These are phyloP conservation scores for Pilatotrama ljubarskyi DNA, from an alignment of 768 basidiomycete species.

Conservation along the genomic window DNA sequence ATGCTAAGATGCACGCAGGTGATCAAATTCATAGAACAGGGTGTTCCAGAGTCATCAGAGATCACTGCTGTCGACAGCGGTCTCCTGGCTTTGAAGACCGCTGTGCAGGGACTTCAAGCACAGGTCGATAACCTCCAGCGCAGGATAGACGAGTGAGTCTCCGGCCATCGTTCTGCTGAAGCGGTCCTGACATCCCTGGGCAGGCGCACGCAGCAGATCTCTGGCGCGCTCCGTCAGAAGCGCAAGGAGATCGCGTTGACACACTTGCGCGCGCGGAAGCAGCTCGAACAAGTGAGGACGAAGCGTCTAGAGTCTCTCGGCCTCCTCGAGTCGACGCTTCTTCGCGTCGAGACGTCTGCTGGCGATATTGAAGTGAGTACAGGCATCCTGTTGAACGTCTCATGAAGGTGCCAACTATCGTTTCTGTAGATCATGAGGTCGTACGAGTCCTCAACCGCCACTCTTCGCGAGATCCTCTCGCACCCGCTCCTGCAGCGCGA, in stretches of 20 bases:
- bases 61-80: constrained; percentile 83
- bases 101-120: constrained; percentile 61
- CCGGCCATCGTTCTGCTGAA: background rate
- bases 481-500: constrained; percentile 81
- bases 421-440: constrained; percentile 73
- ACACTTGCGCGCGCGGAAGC: constrained; percentile 79
- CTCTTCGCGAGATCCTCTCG: constrained; percentile 71
- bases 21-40: constrained; percentile 72
- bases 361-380: constrained; percentile 77
- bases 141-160: constrained; percentile 70
- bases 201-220: constrained; percentile 70
- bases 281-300: constrained; percentile 70
- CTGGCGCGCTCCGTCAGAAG: constrained; percentile 62
- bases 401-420: background rate
- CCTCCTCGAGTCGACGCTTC: constrained; percentile 72
- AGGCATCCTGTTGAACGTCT: background rate
- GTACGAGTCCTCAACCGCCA: constrained; percentile 81
- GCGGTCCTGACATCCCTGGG: background rate
- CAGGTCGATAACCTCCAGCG: constrained; percentile 70
- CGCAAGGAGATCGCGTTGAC: constrained; percentile 74
- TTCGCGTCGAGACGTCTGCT: constrained; percentile 86
- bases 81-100: constrained; percentile 76
- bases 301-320: constrained; percentile 76
- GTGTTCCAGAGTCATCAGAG: constrained; percentile 38
- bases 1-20: constrained; percentile 44